Evolutionary conservation across 257 asterid species (phyloP).

Genomic region (Solanum peruvianum): DNA sequence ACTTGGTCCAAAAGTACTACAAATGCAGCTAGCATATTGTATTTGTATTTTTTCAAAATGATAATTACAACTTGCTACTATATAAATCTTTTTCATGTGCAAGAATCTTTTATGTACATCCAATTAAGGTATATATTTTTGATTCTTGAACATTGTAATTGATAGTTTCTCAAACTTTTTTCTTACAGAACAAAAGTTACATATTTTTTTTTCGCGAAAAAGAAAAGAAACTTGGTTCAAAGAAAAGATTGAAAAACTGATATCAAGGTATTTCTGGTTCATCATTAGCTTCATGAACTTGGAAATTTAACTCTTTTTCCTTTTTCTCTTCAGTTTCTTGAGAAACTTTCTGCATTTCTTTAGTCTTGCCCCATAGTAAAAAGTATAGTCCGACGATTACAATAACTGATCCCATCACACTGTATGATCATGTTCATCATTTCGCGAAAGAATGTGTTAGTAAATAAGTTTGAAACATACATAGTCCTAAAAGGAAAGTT

Average conservation of each 20-base stretch:
- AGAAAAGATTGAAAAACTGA: neutral
- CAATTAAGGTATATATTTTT: neutral
- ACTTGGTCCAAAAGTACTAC: neutral
- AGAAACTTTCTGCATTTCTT: conserved; percentile 20
- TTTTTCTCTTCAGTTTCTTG: conserved; percentile 1
- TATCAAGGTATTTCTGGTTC: neutral
- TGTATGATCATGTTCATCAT: conserved; percentile 5
- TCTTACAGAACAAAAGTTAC: neutral
- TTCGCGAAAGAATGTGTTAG: neutral
- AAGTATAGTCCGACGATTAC: conserved; percentile 54
- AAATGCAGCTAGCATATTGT: neutral
- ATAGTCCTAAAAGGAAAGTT: neutral
- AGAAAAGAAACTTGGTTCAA: neutral
- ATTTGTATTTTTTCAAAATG: neutral
- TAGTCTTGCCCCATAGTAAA: conserved; percentile 70
- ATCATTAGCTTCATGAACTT: neutral
- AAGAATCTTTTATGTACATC: neutral
- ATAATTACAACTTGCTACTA: neutral
- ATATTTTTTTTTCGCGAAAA: neutral
- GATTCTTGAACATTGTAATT: neutral
- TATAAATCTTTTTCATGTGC: neutral
- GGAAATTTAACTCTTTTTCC: neutral
- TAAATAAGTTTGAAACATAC: neutral
- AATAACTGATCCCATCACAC: conserved; percentile 45
- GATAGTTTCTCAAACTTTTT: neutral